A percentile compares a stretch with the other conserved stretches of the same genome.
Conservation (phyloP, 768 basidiomycete genomes). For the Phanerochaete sordida region DNA sequence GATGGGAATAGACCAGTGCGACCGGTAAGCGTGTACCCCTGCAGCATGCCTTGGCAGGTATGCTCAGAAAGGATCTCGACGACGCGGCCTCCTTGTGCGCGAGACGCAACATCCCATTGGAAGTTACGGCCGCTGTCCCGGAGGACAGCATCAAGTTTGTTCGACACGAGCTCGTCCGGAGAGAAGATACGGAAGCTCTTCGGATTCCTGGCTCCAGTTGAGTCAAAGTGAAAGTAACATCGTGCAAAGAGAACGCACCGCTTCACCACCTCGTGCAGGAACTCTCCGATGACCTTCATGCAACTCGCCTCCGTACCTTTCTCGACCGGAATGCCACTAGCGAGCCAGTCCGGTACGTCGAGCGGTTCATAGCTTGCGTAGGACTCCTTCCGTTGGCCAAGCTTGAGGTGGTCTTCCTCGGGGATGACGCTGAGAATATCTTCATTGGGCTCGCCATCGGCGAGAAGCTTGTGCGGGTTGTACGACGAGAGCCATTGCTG, state of each 20-base stretch:
- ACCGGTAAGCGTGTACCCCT: conserved; percentile 91
- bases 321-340: conserved; percentile 37
- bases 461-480: conserved; percentile 63
- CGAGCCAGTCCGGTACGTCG: conserved; percentile 61
- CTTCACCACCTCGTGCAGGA: conserved; percentile 53
- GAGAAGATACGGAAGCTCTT: conserved; percentile 84
- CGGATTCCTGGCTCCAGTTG: conserved; percentile 53
- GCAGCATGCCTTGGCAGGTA: conserved; percentile 86
- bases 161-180: conserved; percentile 84
- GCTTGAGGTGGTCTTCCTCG: conserved; percentile 44
- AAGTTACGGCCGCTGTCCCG: conserved; percentile 68
- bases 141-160: conserved; percentile 83
- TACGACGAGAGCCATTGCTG: conserved; percentile 77
- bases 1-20: conserved; percentile 82
- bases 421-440: conserved; percentile 64
- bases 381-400: conserved; percentile 68
- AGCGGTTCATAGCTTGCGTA: conserved; percentile 63
- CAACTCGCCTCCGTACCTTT: conserved; percentile 65
- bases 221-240: background rate
- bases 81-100: conserved; percentile 74
- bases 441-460: conserved; percentile 47
- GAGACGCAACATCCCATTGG: conserved; percentile 75
- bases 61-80: conserved; percentile 89
- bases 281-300: conserved; percentile 67
- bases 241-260: conserved; percentile 34